Evolutionary conservation across 768 basidiomycete species (phyloP), one percentile per base, ranked within the genome.

Genomic region (Leccinellum luteum): DNA sequence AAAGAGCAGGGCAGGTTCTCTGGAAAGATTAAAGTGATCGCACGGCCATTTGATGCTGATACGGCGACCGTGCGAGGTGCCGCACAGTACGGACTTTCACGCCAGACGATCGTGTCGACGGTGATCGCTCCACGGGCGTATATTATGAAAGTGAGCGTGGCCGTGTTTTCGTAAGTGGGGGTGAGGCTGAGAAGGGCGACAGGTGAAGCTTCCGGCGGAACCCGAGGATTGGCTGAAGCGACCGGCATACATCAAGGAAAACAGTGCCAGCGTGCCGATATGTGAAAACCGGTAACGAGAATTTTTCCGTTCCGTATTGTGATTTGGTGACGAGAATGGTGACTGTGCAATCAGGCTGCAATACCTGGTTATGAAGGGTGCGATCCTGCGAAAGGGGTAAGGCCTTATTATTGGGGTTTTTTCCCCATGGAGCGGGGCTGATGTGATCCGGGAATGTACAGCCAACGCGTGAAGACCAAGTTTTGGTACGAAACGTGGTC

Each of bases 201-300:
- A 91, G 88, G 92, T 93, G 60, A 94, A 94, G 71, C 79, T 95
- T 27, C 92, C 92, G 44, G 92, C 92, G 31, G 93, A 94, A 51
- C 80, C 80, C 58, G 90, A 94, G 66, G 92, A 95, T 72, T 87
- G 84, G 77, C 73, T 85, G 69, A 90, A 87, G 68, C 79, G 93
- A n/a, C 92, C 92, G 1, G 91, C 86, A 4, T 95, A 92, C 67
- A 89, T 94, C 64, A 83, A 73, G 55, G 80, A 80, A 55, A 94
- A 93, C 74, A 85, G 85, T 66, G 89, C 87, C 4, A 89, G 85
- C 8, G 80, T 86, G 57, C 65, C 85, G 6, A 88, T 94, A 58
- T 94, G 92, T 68, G 91, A 94, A 71, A 94, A 94, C 72, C 79
- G 92, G 87, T 86, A 72, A 60, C 25, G 19, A 60, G 54, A 56